Base-by-base conservation (phyloP, 2,329 filamentous ascomycete species). In the Dothistroma pini region DNA sequence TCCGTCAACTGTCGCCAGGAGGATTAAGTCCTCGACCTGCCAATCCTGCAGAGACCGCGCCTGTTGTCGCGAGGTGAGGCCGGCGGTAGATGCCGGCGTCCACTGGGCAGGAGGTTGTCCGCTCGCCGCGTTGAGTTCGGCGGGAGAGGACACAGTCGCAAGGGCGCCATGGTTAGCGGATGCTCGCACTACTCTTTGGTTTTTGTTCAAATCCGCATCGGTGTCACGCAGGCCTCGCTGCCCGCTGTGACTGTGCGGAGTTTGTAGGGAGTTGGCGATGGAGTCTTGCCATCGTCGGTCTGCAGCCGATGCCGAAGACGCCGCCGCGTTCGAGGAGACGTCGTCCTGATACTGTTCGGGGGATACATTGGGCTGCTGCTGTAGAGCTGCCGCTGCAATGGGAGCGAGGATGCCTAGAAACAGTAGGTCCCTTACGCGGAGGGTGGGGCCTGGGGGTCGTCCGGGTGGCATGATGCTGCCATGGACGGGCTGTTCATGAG, bases 11-110 rank as follows among this genome's bases (percentile, higher is more conserved):
- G 95, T 97, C 90, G 95, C 93, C 89, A 99, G 84, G 83, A 99
- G 91, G 81, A 97, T 90, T 86, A 97, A 96, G 83, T 97, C 93
- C 90, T 97, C 93, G 81, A 97, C 93, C 89, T 97, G 91, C 93
- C 93, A 97, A 81, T 97, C 93, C 86, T 93, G 89, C 85, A 97
- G 84, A 84, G 89, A 96, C 87, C 93, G 93, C 93, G 92, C 93
- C 89, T 84, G 83, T 76, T 90, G 89, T 88, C 88, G 89, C 89
- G 90, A 88, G 81, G 89, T 85, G 60, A 80, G 73, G 72, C 76
- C 79, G 75, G 83, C 84, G 79, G 84, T 85, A 56, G 82, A 80
- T 63, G 71, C 69, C 66, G 71, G 63, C 80, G 86, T 85, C 83
- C 73, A 67, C 59, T 60, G 70, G 70, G 86, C 86, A 86, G 86